Conservation (phyloP, 2,329 filamentous ascomycete genomes). For the Pyrenophora tritici-repentis region DNA sequence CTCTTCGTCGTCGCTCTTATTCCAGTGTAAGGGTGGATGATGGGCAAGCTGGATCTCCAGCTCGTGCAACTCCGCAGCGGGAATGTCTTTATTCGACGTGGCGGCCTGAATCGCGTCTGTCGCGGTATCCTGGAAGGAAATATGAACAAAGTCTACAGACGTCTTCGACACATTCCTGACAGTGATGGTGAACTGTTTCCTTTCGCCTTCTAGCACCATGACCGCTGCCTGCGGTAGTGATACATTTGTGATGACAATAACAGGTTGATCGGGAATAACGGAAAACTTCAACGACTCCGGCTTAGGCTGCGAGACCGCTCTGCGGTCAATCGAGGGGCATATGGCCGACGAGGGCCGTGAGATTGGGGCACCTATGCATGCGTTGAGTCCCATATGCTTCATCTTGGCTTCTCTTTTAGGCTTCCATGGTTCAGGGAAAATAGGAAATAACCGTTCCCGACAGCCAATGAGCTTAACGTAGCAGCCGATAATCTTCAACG, state of each 20-base stretch:
- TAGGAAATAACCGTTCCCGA: slow-evolving; percentile 78
- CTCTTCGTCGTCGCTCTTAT: slow-evolving; percentile 54
- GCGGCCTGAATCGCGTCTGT: slow-evolving; percentile 76
- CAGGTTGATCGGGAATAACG: slow-evolving; percentile 79
- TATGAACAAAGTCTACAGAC: slow-evolving; percentile 80
- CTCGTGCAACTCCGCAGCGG: slow-evolving; percentile 81
- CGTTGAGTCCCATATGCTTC: slow-evolving; percentile 71
- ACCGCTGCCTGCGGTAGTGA: slow-evolving; percentile 82
- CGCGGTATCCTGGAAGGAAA: slow-evolving; percentile 89
- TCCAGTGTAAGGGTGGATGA: slow-evolving; percentile 64
- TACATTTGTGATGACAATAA: slow-evolving; percentile 74
- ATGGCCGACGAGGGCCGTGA: slow-evolving; percentile 46
- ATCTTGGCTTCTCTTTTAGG: slow-evolving; percentile 72
- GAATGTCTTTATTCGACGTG: slow-evolving; percentile 75
- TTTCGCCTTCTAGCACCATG: slow-evolving; percentile 93
- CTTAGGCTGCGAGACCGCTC: slow-evolving; percentile 35
- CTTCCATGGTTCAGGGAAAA: slow-evolving; percentile 78
- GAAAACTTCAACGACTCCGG: slow-evolving; percentile 63
- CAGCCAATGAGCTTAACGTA: slow-evolving; percentile 81
- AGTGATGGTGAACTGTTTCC: slow-evolving; percentile 75
- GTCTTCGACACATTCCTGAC: slow-evolving; percentile 76
- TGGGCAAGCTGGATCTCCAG: slow-evolving; percentile 78
- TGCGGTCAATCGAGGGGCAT: slow-evolving; percentile 29
- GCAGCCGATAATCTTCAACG: slow-evolving; percentile 76
- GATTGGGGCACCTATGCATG: slow-evolving; percentile 55